Evolutionary conservation across 2,329 filamentous ascomycete species (phyloP), one percentile per base, ranked within the genome.

Genomic region (Botrytis paeoniae): DNA sequence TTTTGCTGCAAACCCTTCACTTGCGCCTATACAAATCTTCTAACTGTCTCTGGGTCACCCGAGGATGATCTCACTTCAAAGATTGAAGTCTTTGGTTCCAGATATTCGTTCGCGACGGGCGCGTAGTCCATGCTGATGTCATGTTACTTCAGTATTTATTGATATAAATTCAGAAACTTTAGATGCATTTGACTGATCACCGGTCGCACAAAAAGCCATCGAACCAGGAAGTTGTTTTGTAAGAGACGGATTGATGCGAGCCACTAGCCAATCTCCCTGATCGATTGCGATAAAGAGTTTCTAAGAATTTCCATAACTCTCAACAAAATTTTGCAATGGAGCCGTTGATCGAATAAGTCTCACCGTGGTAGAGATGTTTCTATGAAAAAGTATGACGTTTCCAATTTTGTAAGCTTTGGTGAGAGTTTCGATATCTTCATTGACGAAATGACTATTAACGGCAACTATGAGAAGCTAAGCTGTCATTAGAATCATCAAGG

Each of bases 121-220:
- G 81, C 83, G 76, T 84, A 85, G 73, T 85, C 83, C 82, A 84
- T 84, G 70, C 85, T 85, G 69, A 85, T 82, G 1, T 83, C 83
- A 64, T 83, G 81, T 37, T 80, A 78, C 22, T 75, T 78, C 66
- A 85, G 73, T 4, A 79, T 81, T 73, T 83, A 16, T 80, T 0
- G 82, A 83, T 2, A 84, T 85, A 51, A 80, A 80, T 45, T 77
- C 78, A 3, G 82, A 82, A 59, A 82, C 80, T 70, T 80, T 77
- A 70, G 68, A 83, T 78, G 74, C 81, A 78, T 63, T 82, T 77
- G 39, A 78, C 73, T 62, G 79, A 80, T 77, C 73, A 12, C 81
- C 76, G 1, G 83, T 83, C 16, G 84, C 83, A 7, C 82, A 83
- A 8, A 85, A 76, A n/a, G 83, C 80, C 83, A 85, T 85, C 8